A percentile compares a stretch with the other conserved stretches of the same genome.
These are phyloP conservation scores for Niebla homalea DNA, from an alignment of 495 filamentous ascomycete species.

Conservation along the genomic window DNA sequence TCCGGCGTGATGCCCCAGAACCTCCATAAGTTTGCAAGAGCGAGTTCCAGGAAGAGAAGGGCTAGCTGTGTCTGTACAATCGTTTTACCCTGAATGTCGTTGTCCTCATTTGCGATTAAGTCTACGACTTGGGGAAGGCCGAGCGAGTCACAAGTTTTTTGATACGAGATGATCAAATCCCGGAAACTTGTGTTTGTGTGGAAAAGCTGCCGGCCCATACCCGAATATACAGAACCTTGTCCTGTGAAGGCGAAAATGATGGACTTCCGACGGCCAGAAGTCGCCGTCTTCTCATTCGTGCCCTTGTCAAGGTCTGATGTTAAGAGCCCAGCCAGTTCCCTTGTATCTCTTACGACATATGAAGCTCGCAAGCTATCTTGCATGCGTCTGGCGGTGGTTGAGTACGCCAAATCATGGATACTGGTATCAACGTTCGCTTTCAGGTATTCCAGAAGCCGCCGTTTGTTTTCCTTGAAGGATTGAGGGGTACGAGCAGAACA, in stretches of 20 bases:
- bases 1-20: slow-evolving; percentile 23
- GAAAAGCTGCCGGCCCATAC: slow-evolving; percentile 22
- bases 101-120: slow-evolving; percentile 15
- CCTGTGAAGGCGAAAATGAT: slow-evolving; percentile 41
- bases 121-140: slow-evolving; percentile 20
- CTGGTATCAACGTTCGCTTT: slow-evolving; percentile 31
- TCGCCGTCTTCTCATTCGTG: background rate
- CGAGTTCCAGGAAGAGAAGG: slow-evolving; percentile 25
- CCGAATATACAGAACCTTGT: slow-evolving; percentile 22
- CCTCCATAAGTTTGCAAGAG: slow-evolving; percentile 20
- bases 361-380: slow-evolving; percentile 47
- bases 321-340: slow-evolving; percentile 11
- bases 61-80: slow-evolving; percentile 22
- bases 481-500: slow-evolving; percentile 20
- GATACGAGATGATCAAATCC: slow-evolving; percentile 16
- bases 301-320: slow-evolving; percentile 2
- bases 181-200: slow-evolving; percentile 17
- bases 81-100: slow-evolving; percentile 13
- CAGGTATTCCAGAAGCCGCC: slow-evolving; percentile 30
- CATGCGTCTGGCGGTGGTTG: slow-evolving; percentile 54
- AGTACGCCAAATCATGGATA: slow-evolving; percentile 51
- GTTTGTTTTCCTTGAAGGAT: slow-evolving; percentile 23
- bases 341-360: slow-evolving; percentile 10
- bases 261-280: background rate
- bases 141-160: slow-evolving; percentile 17